These are phyloP conservation scores for Heracleum sosnowskyi DNA, from an alignment of 129 eudicot species.

Conservation along the genomic window DNA sequence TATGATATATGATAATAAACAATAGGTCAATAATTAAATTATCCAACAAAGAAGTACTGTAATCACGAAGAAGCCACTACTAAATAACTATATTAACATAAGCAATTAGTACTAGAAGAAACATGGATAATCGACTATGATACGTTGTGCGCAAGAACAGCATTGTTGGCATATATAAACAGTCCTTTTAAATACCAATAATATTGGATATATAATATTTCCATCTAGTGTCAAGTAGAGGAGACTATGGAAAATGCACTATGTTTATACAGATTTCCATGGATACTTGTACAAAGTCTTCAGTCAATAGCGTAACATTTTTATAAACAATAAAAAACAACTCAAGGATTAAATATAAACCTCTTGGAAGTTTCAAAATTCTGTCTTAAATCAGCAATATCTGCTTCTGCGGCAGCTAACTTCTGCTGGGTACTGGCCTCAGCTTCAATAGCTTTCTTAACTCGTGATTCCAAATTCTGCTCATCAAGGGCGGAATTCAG, in stretches of 20 bases:
- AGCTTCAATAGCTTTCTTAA: slow-evolving; percentile 81
- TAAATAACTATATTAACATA: background rate
- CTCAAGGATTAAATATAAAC: slow-evolving; percentile 15
- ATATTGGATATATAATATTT: background rate
- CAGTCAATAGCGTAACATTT: background rate
- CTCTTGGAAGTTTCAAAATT: slow-evolving; percentile 61
- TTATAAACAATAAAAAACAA: background rate
- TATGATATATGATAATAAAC: background rate
- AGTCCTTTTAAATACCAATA: background rate
- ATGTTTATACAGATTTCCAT: background rate
- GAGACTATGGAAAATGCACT: background rate
- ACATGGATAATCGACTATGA: background rate
- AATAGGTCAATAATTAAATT: too few species aligned
- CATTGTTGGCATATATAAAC: background rate
- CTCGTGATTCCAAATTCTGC: slow-evolving; percentile 69
- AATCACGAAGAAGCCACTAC: background rate
- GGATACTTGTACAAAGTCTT: background rate
- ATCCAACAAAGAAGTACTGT: background rate
- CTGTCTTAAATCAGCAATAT: slow-evolving; percentile 79
- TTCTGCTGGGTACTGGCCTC: slow-evolving; percentile 81
- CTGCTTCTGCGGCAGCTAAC: slow-evolving; percentile 92
- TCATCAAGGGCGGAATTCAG: slow-evolving; percentile 71
- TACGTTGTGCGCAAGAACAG: background rate
- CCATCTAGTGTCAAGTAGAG: background rate
- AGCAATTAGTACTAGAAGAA: background rate